A percentile compares a stretch with the other conserved stretches of the same genome.
These are phyloP conservation scores for Apiospora kogelbergensis DNA, from an alignment of 2,329 filamentous ascomycete species.

Conservation along the genomic window DNA sequence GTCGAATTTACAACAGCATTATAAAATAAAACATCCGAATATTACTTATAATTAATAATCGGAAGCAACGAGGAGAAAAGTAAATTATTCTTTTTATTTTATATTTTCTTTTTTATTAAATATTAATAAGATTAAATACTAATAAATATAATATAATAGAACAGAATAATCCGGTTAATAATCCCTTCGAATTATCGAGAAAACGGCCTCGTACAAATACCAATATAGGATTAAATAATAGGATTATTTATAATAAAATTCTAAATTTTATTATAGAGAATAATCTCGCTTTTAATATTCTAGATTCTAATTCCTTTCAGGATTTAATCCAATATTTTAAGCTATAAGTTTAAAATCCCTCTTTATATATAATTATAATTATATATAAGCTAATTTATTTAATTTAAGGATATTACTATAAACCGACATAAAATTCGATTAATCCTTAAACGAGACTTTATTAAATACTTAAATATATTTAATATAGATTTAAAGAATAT, in stretches of 20 bases:
- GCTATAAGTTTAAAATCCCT: neutral
- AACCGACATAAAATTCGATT: neutral
- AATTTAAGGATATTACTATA: neutral
- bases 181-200: neutral
- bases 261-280: neutral
- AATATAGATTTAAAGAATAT: no score
- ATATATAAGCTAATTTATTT: neutral
- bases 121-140: neutral
- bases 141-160: neutral
- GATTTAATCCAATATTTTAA: neutral
- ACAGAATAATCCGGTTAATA: neutral
- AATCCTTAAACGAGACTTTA: neutral
- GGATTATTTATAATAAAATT: neutral
- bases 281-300: neutral
- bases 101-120: neutral
- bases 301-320: neutral
- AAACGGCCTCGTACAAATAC: neutral
- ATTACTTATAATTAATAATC: neutral
- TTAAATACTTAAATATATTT: neutral
- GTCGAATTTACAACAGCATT: neutral
- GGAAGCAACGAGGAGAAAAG: neutral
- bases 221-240: neutral
- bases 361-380: neutral
- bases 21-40: neutral
- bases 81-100: neutral